Base-by-base conservation (phyloP, 2,329 filamentous ascomycete species). In the Didymella pomorum region DNA sequence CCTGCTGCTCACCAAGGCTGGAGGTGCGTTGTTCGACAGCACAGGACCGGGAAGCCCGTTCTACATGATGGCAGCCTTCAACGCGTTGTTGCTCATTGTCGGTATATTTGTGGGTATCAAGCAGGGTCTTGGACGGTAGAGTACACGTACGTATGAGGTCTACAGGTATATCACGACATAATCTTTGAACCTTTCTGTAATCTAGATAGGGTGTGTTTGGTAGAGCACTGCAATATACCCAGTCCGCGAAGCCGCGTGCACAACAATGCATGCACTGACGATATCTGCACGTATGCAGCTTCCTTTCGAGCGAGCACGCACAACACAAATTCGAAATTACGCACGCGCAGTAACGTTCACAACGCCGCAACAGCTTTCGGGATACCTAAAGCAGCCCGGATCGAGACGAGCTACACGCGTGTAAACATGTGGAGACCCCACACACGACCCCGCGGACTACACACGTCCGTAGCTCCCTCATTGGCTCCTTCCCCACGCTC, bases 1-100 rank as follows among this genome's bases (percentile, higher is more conserved):
- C 51, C 77, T 99, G 53, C 78, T 98, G 5, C 83, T 99, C 16
- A 98, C 95, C 0, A 99, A 99, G 78, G 76, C 95, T 4, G 95
- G 95, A 12, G 95, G 95, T 0, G 86, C 87, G 35, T 78, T 97
- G 46, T 99, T 98, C 71, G 95, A 99, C 75, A 82, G 78, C 20
- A 80, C 88, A 52, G 89, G 88, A 1, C 83, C 84, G 2, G 90
- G 91, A 0, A 90, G 91, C 11, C 95, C 95, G 0, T 98, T 99
- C 75, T 97, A 93, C 74, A 89, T 98, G 83, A 94, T 99, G 89
- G 93, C 93, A 0, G 81, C 81, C 0, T 98, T 98, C 75, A 98
- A 98, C 73, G 90, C 79, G 0, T 63, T 92, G 1, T 76, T 97
- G 53, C 79, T 96, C 12, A 71, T 87, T 7, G 83, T 75, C 1